These are phyloP conservation scores for Scenedesmus sp. DNA, from an alignment of 163 green algal genomes.

Conservation along the genomic window DNA sequence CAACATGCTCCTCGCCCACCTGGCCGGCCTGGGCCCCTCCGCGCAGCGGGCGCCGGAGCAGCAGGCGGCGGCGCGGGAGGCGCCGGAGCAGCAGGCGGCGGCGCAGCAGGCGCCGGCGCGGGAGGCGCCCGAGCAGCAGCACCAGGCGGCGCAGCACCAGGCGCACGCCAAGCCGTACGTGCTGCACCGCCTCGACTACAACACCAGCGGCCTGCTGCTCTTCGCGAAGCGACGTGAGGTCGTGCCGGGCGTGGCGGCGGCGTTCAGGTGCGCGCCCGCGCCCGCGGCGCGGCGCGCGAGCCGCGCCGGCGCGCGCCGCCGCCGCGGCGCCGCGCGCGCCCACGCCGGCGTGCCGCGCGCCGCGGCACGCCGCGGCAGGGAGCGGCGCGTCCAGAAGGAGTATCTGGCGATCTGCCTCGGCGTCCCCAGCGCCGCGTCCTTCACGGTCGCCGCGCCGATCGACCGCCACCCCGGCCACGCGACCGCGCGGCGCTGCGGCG, in stretches of 20 bases:
- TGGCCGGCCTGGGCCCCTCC: no score
- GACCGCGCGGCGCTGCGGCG: constrained; percentile 34
- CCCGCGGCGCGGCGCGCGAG: no score
- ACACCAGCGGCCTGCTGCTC: constrained; percentile 67
- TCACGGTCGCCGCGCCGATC: constrained; percentile 56
- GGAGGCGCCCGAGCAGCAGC: constrained; percentile 29
- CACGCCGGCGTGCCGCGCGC: no score
- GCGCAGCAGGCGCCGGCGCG: constrained; percentile 5
- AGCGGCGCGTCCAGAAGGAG: constrained; percentile 53
- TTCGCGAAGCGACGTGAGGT: constrained; percentile 57
- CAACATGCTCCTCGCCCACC: constrained; percentile 38
- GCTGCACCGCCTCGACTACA: constrained; percentile 67
- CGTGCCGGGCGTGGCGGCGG: constrained; percentile 48
- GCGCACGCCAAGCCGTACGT: constrained; percentile 50
- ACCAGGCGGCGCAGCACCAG: not conserved
- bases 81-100: not conserved
- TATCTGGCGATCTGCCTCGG: constrained; percentile 59
- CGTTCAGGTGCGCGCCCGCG: constrained; percentile 63
- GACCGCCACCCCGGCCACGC: constrained; percentile 46
- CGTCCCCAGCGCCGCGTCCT: constrained; percentile 21
- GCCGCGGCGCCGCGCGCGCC: no score
- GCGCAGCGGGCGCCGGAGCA: not conserved
- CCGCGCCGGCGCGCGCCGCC: no score
- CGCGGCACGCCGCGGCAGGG: no score
- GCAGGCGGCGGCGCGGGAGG: constrained; percentile 22